Evolutionary conservation across 768 basidiomycete genomes (phyloP), one percentile per base, ranked within the genome.

Genomic region (Suillus spraguei): DNA sequence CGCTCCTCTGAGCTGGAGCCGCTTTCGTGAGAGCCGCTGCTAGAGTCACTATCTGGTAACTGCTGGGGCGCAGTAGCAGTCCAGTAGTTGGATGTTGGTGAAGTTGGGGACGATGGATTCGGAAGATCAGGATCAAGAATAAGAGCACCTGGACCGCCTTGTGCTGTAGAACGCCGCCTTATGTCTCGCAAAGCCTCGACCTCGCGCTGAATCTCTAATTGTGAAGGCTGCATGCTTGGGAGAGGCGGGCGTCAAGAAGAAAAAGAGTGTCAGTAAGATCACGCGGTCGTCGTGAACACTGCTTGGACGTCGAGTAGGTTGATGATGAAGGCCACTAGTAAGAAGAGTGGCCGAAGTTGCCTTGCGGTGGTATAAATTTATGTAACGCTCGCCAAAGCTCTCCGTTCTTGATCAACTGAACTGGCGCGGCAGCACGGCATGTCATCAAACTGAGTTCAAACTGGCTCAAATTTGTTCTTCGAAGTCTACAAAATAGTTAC

Each of bases 91-190:
- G 81, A 66, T 32, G 85, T 85, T 38, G 89, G 85, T 28, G 86
- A 86, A 7, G 83, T 73, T 22, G 88, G 82, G 0, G 90, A 82
- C 2, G 87, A 81, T 66, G 87, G 82, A 69, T 85, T 88, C 47
- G 95, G 95, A 55, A 97, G 85, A 85, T 97, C 95, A 68, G 95
- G 95, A 77, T 97, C 95, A 61, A 96, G 83, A 63, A 91, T 82
- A 70, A 95, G 86, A 28, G 90, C 88, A 44, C 92, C 93, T 64
- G 92, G 94, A 11, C 87, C 86, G 38, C 83, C 81, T 64, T 85
- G 83, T 0, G 89, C 85, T 17, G 88, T 87, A 2, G 95, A 97
- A 68, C 94, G 88, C 60, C 95, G 84, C 63, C 85, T 84, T 68
- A 97, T 87, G 78, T 94, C 92, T 67, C 90, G 86, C 46, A 95